These are phyloP conservation scores for Neurospora tetraspora DNA, from an alignment of 495 filamentous ascomycete species.

Conservation along the genomic window DNA sequence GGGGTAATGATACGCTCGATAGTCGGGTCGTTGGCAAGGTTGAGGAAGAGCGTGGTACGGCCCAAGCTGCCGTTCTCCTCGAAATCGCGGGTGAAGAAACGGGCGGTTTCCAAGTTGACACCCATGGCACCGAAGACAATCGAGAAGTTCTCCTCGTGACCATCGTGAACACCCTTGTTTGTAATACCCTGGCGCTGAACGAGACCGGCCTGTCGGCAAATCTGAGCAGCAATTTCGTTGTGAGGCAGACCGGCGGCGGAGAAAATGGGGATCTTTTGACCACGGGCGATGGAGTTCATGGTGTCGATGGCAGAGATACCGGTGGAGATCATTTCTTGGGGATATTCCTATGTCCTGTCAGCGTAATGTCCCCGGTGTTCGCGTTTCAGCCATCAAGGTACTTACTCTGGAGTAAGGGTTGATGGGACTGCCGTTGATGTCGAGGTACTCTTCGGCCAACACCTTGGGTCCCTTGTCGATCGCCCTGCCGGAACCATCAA, in stretches of 20 bases:
- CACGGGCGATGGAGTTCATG: conserved; percentile 99
- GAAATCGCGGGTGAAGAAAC: conserved; percentile 98
- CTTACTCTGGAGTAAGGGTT: conserved; percentile 93
- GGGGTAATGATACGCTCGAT: conserved; percentile 99
- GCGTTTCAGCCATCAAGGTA: not conserved
- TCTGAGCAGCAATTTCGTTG: conserved; percentile 97
- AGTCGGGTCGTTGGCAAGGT: conserved; percentile 97
- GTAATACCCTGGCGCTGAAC: conserved; percentile 65
- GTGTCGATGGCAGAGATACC: conserved; percentile 99
- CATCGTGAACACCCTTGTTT: conserved; percentile 93
- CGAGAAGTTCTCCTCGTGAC: conserved; percentile 97
- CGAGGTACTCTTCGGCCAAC: conserved; percentile 91
- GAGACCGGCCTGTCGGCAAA: conserved; percentile 90
- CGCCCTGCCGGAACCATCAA: conserved; percentile 92
- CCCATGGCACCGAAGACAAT: conserved; percentile 99
- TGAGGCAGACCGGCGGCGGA: conserved; percentile 96
- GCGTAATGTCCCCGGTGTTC: not conserved
- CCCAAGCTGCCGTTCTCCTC: conserved; percentile 99
- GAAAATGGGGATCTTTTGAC: conserved; percentile 99
- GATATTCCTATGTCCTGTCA: conserved; percentile 61
- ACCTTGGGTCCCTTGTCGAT: conserved; percentile 99
- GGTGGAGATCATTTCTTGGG: conserved; percentile 99
- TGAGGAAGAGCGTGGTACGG: conserved; percentile 92
- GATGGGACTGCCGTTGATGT: conserved; percentile 99
- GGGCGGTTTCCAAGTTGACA: conserved; percentile 98